phyloP scores from a whole-genome alignment of 352 stramenopile species.

The Pythium angustatum region DNA sequence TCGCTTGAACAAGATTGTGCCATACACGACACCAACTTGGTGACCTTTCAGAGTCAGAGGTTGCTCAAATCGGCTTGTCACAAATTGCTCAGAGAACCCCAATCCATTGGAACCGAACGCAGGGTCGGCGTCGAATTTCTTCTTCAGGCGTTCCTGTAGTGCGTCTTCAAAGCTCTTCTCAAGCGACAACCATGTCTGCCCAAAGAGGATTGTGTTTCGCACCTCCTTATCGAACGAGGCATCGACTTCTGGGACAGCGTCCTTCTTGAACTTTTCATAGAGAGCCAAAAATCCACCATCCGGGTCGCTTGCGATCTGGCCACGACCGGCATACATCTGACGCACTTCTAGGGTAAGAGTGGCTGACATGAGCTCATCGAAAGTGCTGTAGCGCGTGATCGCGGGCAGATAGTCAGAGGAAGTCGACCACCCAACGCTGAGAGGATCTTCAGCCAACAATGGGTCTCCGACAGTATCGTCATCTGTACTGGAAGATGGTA shows the following conservation, averaged over 20 bases:
- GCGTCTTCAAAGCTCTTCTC: constrained; percentile 91
- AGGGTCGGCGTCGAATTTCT: constrained; percentile 58
- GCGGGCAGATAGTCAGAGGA: constrained; percentile 68
- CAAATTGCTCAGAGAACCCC: constrained; percentile 68
- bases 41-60: constrained; percentile 86
- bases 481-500: constrained; percentile 35
- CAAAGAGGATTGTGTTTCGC: constrained; percentile 84
- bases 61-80: constrained; percentile 87
- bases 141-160: constrained; percentile 84
- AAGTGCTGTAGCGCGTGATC: constrained; percentile 88
- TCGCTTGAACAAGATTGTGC: constrained; percentile 88
- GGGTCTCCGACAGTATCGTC: constrained; percentile 55
- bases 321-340: constrained; percentile 75
- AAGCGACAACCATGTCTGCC: constrained; percentile 86
- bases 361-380: constrained; percentile 89
- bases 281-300: constrained; percentile 81
- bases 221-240: constrained; percentile 79
- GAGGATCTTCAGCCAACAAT: constrained; percentile 74
- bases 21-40: constrained; percentile 85
- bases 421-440: constrained; percentile 70
- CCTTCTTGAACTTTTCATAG: constrained; percentile 87
- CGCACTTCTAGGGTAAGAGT: constrained; percentile 86
- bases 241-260: constrained; percentile 46
- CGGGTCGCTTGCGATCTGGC: constrained; percentile 83
- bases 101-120: constrained; percentile 45